These are phyloP conservation scores for Volvox reticuliferus DNA, from an alignment of 139 green algal species.

Conservation along the genomic window DNA sequence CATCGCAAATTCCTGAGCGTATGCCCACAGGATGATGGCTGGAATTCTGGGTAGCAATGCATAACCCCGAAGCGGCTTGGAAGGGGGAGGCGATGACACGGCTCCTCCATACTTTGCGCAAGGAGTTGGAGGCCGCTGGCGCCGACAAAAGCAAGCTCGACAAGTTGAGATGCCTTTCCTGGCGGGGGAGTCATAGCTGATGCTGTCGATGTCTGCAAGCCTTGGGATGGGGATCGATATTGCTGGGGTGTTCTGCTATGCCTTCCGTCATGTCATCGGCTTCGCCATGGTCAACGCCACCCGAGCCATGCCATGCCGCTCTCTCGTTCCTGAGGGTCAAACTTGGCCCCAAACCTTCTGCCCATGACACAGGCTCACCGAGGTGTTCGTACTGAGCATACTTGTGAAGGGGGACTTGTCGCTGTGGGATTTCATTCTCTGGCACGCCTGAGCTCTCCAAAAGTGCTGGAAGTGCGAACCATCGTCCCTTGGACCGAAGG, in stretches of 20 bases:
- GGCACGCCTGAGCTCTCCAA: not conserved
- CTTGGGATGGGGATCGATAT: too few species aligned
- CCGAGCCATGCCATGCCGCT: too few species aligned
- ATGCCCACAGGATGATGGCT: not conserved
- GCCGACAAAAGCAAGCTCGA: slow-evolving; percentile 12
- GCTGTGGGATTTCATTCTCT: not conserved
- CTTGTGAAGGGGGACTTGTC: not conserved
- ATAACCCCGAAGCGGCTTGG: not conserved
- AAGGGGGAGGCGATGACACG: slow-evolving; percentile 14
- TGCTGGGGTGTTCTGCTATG: not conserved
- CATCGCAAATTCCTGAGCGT: not conserved
- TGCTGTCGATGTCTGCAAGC: too few species aligned
- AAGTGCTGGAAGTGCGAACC: too few species aligned
- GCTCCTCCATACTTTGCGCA: not conserved
- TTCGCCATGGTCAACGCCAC: not conserved
- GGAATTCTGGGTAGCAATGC: not conserved
- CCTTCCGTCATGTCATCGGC: not conserved
- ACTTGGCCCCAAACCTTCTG: not conserved
- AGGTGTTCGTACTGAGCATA: not conserved
- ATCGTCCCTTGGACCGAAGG: too few species aligned
- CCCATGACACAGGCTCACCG: not conserved
- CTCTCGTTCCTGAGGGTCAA: too few species aligned
- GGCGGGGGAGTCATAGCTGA: not conserved
- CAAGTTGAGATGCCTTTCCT: not conserved
- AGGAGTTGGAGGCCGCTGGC: slow-evolving; percentile 26